Evolutionary conservation across 2,329 filamentous ascomycete genomes (phyloP).

Genomic region (Arachnopeziza araneosa): DNA sequence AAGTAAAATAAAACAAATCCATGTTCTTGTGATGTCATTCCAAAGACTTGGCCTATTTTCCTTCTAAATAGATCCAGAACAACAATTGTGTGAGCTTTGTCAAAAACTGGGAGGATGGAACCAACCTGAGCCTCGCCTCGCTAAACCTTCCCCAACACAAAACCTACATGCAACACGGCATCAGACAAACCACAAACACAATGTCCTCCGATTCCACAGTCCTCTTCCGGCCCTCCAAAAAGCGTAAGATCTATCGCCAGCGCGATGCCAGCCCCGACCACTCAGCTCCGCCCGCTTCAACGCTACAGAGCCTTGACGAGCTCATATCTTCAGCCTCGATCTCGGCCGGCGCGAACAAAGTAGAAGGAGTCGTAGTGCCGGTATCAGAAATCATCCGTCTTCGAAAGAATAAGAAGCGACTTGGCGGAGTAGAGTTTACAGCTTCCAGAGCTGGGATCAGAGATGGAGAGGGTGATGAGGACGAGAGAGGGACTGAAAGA

Average conservation of each 20-base stretch:
- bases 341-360: slow-evolving; percentile 1
- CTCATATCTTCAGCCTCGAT: slow-evolving; percentile 18
- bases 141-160: not conserved
- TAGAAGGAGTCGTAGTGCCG: slow-evolving; percentile 36
- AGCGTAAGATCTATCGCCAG: slow-evolving; percentile 54
- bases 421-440: slow-evolving; percentile 53
- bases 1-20: too few species aligned
- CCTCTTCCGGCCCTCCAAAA: slow-evolving; percentile 50
- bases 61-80: too few species aligned
- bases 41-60: too few species aligned
- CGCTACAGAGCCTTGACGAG: slow-evolving; percentile 27
- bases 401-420: slow-evolving; percentile 43
- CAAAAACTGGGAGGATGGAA: too few species aligned
- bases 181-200: not conserved
- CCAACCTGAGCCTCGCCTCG: not conserved
- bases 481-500: not conserved
- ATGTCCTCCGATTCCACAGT: not conserved
- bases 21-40: too few species aligned
- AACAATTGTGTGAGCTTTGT: too few species aligned
- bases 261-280: slow-evolving; percentile 26
- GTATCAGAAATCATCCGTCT: slow-evolving; percentile 47
- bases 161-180: not conserved
- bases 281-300: slow-evolving; percentile 3
- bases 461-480: slow-evolving; percentile 13
- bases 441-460: slow-evolving; percentile 24